Evolutionary conservation across 306 rosid species (phyloP).

Genomic region (Cicer judaicum): DNA sequence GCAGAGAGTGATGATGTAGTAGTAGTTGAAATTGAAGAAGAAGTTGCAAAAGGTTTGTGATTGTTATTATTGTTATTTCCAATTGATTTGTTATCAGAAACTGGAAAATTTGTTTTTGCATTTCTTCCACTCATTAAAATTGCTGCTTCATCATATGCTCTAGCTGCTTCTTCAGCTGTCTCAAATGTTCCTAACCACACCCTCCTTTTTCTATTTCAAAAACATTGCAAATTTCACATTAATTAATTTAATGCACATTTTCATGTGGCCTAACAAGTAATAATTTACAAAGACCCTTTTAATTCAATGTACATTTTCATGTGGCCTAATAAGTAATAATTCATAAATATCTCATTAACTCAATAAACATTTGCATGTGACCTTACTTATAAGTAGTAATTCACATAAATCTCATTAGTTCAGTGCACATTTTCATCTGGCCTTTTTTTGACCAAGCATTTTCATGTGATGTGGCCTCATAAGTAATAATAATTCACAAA

Average conservation of each 20-base stretch:
- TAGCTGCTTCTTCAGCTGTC: constrained; percentile 82
- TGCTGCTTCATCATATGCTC: constrained; percentile 90
- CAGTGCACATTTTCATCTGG: constrained; percentile 16
- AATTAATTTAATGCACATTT: constrained; percentile 21
- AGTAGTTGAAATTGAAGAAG: constrained; percentile 32
- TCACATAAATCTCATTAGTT: neutral
- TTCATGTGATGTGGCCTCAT: neutral
- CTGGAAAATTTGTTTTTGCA: constrained; percentile 85
- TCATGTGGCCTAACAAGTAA: neutral
- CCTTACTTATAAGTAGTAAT: neutral
- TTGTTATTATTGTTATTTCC: constrained; percentile 8
- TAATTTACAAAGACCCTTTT: neutral
- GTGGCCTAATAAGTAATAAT: neutral
- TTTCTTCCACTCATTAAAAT: constrained; percentile 76
- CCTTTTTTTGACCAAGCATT: too few species aligned
- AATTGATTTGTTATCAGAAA: constrained; percentile 31
- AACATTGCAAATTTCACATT: neutral
- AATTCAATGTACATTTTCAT: constrained; percentile 16
- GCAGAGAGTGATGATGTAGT: constrained; percentile 52
- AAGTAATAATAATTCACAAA: neutral
- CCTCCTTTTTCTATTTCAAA: constrained; percentile 67
- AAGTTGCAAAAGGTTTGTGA: neutral
- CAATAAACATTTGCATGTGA: constrained; percentile 12
- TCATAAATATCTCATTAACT: constrained; percentile 15
- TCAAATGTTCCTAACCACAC: constrained; percentile 91